Evolutionary conservation across 2,329 filamentous ascomycete genomes (phyloP).

Genomic region (Sordariomycetes sp.): DNA sequence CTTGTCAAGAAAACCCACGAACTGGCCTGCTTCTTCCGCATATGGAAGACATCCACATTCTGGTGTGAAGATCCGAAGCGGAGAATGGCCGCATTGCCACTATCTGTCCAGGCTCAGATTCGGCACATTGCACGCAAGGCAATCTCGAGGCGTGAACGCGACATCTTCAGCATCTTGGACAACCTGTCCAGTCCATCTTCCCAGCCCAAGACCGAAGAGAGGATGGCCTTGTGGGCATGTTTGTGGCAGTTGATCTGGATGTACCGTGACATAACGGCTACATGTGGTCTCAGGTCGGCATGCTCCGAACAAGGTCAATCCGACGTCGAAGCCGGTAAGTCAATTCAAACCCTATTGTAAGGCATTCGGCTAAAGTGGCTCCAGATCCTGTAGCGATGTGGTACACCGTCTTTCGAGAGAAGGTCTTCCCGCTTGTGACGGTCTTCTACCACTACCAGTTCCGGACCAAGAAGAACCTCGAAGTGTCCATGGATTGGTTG

Average conservation of each 20-base stretch:
- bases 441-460: constrained; percentile 31
- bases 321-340: constrained; percentile 2
- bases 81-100: constrained; percentile 24
- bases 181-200: constrained; percentile 8
- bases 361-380: neutral
- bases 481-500: constrained; percentile 27
- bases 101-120: constrained; percentile 30
- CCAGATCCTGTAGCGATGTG: no score
- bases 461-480: constrained; percentile 28
- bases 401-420: constrained; percentile 9
- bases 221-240: constrained; percentile 35
- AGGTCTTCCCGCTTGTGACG: constrained; percentile 26
- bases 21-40: constrained; percentile 40
- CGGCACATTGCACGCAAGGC: constrained; percentile 27
- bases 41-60: constrained; percentile 35
- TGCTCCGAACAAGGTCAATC: constrained; percentile 7
- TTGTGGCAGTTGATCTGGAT: constrained; percentile 41
- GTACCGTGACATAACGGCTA: constrained; percentile 31
- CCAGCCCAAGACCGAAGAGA: constrained; percentile 27
- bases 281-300: constrained; percentile 18
- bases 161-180: constrained; percentile 30
- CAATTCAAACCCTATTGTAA: neutral
- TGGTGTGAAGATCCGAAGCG: constrained; percentile 28
- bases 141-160: constrained; percentile 25
- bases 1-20: constrained; percentile 33